Percentiles rank a stretch among this genome's conserved stretches.
phyloP scores from a whole-genome alignment of 2,329 filamentous ascomycete genomes.

The Exophiala bonariae region DNA sequence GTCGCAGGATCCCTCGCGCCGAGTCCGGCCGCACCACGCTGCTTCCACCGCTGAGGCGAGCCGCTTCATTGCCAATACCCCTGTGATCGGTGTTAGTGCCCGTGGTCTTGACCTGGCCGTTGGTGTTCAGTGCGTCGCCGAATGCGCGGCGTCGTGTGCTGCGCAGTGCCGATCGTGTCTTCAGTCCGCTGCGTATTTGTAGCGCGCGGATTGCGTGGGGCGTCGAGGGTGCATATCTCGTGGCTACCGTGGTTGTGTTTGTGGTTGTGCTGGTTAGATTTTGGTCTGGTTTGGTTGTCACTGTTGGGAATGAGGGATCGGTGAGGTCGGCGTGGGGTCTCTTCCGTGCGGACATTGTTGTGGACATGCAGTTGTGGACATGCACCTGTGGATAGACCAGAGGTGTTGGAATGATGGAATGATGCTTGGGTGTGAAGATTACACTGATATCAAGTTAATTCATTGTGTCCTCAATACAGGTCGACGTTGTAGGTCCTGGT shows the following conservation, averaged over 20 bases:
- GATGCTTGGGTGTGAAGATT: too few species aligned
- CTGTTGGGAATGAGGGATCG: not conserved
- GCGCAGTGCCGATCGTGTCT: conserved; percentile 23
- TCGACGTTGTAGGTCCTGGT: too few species aligned
- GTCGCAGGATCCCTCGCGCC: conserved; percentile 54
- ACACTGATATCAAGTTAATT: too few species aligned
- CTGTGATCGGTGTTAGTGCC: not conserved
- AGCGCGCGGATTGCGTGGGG: conserved; percentile 57
- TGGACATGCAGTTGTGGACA: not conserved
- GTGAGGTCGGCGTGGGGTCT: conserved; percentile 15
- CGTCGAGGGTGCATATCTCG: conserved; percentile 49
- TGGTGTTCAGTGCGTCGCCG: conserved; percentile 3
- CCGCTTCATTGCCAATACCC: not conserved
- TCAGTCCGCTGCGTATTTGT: conserved; percentile 44
- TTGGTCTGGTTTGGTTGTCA: too few species aligned
- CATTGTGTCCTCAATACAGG: too few species aligned
- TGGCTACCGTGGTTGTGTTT: conserved; percentile 28
- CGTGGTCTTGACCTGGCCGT: not conserved
- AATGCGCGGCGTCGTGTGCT: conserved; percentile 8
- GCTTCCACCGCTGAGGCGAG: conserved; percentile 39
- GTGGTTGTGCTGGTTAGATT: too few species aligned
- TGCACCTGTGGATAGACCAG: too few species aligned
- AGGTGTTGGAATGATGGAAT: too few species aligned
- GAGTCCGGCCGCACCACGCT: conserved; percentile 50
- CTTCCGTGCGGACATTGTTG: conserved; percentile 24